Percentiles rank a stretch among this genome's conserved stretches.
These are phyloP conservation scores for Dalbergia cultrata DNA, from an alignment of 306 rosid genomes.

Conservation along the genomic window DNA sequence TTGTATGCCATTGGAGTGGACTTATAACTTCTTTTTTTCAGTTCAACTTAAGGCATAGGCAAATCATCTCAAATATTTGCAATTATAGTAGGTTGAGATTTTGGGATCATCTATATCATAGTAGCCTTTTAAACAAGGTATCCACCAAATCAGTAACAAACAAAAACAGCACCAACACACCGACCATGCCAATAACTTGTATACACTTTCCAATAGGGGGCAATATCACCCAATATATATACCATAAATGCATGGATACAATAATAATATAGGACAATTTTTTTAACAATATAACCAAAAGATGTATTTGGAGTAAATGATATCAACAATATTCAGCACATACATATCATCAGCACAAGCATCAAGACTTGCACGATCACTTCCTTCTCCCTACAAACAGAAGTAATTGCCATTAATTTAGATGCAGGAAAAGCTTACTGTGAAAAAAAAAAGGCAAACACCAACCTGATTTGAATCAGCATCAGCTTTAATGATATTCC, in stretches of 20 bases:
- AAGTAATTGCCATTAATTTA: constrained; percentile 43
- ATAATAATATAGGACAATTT: neutral
- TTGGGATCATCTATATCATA: no score
- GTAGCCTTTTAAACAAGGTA: no score
- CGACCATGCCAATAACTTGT: constrained; percentile 12
- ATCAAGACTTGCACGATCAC: constrained; percentile 53
- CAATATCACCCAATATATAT: neutral
- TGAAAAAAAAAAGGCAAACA: neutral
- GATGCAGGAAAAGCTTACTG: constrained; percentile 7
- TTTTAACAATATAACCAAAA: neutral
- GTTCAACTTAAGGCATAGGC: neutral
- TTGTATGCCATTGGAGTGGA: neutral
- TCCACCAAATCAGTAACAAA: neutral
- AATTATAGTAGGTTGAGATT: no score
- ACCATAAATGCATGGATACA: constrained; percentile 1
- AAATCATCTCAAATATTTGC: no score
- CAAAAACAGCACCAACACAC: neutral
- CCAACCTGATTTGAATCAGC: constrained; percentile 60
- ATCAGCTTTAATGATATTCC: constrained; percentile 52
- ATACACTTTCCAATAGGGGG: neutral
- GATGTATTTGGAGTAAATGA: neutral
- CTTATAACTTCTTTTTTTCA: constrained; percentile 25
- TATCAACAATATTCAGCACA: constrained; percentile 44
- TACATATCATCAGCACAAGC: constrained; percentile 64
- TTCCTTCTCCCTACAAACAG: constrained; percentile 64